These are phyloP conservation scores for Mycena galopus DNA, from an alignment of 768 basidiomycete species.

Conservation along the genomic window DNA sequence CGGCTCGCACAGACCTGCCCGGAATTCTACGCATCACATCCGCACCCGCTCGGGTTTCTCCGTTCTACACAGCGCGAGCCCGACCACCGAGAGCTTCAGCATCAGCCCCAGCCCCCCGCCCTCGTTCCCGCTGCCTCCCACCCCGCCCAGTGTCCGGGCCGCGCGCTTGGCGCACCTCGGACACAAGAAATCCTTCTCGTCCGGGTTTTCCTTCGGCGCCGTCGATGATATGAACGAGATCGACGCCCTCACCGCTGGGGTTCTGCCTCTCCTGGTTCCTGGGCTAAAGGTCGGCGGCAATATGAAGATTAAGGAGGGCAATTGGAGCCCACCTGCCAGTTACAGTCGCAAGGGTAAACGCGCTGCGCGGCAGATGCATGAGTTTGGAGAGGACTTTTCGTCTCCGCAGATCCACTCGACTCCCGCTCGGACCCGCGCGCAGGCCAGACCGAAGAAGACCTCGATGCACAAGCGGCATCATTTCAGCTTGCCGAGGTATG, in stretches of 20 bases:
- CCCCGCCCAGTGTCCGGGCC: slow-evolving; percentile 74
- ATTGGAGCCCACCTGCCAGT: slow-evolving; percentile 57
- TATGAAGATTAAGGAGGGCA: slow-evolving; percentile 65
- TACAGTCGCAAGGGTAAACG: slow-evolving; percentile 58
- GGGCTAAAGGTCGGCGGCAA: slow-evolving; percentile 71
- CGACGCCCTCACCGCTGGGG: slow-evolving; percentile 76
- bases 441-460: slow-evolving; percentile 55
- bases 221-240: slow-evolving; percentile 74
- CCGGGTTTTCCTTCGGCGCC: slow-evolving; percentile 72
- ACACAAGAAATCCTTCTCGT: slow-evolving; percentile 75
- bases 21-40: slow-evolving; percentile 62
- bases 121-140: slow-evolving; percentile 78
- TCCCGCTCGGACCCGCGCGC: slow-evolving; percentile 56
- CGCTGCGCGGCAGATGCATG: slow-evolving; percentile 50
- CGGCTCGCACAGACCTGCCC: slow-evolving; percentile 43
- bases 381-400: slow-evolving; percentile 65
- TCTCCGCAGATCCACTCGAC: slow-evolving; percentile 74
- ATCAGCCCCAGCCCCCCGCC: slow-evolving; percentile 72
- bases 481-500: slow-evolving; percentile 77
- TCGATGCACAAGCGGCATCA: slow-evolving; percentile 72
- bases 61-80: slow-evolving; percentile 53
- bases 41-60: slow-evolving; percentile 74
- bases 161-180: slow-evolving; percentile 66
- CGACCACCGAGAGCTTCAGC: slow-evolving; percentile 51
- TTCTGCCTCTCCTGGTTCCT: slow-evolving; percentile 76